phyloP scores from a whole-genome alignment of 75 land plant species.

The Sequoia sempervirens region DNA sequence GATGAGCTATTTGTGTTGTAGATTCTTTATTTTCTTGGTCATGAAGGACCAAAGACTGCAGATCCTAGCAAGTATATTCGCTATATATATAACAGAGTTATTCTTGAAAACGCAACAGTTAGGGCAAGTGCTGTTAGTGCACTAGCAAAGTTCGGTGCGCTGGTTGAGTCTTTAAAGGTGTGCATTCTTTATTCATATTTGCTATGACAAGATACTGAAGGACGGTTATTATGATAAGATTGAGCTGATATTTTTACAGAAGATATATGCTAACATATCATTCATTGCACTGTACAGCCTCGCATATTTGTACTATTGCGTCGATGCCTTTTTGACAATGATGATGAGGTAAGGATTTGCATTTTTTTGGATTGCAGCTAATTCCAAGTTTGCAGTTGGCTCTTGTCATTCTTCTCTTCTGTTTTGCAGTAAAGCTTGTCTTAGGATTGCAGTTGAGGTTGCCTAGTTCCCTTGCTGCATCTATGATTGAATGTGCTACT shows the following conservation, averaged over 20 bases:
- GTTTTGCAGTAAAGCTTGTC: neutral
- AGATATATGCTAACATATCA: neutral
- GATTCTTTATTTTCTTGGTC: slow-evolving; percentile 95
- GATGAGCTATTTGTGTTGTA: slow-evolving; percentile 15
- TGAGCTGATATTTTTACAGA: neutral
- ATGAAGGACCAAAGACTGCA: slow-evolving; percentile 93
- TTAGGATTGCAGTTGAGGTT: neutral
- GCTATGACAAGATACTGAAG: neutral
- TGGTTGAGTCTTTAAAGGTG: slow-evolving; percentile 89
- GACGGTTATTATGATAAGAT: neutral
- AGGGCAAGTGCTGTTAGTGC: slow-evolving; percentile 96
- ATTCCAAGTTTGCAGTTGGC: neutral
- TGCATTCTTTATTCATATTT: neutral
- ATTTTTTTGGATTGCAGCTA: slow-evolving; percentile 1
- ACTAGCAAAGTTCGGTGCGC: slow-evolving; percentile 84
- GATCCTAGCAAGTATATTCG: slow-evolving; percentile 99
- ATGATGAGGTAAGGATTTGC: slow-evolving; percentile 77
- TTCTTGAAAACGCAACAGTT: slow-evolving; percentile 96
- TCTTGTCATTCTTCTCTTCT: neutral
- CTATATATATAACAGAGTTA: slow-evolving; percentile 90
- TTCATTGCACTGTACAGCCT: slow-evolving; percentile 46
- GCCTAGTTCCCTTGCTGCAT: neutral
- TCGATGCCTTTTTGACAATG: slow-evolving; percentile 89
- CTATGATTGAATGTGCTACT: neutral
- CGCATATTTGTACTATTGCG: slow-evolving; percentile 82